Conservation (phyloP, 2,329 filamentous ascomycete genomes). For the Plectosphaerella cucumerina region DNA sequence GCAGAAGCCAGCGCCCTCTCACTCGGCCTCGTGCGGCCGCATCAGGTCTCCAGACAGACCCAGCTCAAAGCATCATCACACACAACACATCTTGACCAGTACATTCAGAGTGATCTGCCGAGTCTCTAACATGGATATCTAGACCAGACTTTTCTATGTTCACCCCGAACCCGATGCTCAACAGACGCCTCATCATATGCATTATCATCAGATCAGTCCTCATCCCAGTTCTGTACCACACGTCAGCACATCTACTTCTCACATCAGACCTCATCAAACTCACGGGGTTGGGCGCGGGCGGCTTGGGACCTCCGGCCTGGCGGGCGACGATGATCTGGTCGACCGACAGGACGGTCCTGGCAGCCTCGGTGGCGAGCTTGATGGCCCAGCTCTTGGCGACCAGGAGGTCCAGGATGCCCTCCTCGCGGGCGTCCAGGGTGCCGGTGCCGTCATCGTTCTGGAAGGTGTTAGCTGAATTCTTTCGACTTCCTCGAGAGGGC, state of each 20-base stretch:
- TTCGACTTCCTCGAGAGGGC: constrained; percentile 2
- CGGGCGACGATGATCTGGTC: constrained; percentile 99
- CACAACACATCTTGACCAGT: no score
- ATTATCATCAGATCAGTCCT: constrained; percentile 41
- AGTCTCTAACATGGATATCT: constrained; percentile 3
- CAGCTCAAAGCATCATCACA: no score
- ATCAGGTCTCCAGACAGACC: no score
- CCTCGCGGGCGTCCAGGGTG: constrained; percentile 77
- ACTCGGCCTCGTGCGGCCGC: no score
- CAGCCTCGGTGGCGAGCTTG: constrained; percentile 91
- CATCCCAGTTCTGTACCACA: constrained; percentile 53
- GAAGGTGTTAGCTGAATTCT: constrained; percentile 10
- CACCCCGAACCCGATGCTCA: constrained; percentile 1
- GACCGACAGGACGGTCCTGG: constrained; percentile 88
- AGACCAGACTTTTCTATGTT: constrained; percentile 1
- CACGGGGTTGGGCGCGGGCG: constrained; percentile 83
- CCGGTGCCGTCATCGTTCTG: constrained; percentile 75
- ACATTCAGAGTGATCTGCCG: background rate
- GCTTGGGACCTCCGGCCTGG: constrained; percentile 96
- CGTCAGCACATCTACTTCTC: constrained; percentile 21
- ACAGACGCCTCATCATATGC: constrained; percentile 6
- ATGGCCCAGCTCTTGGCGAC: constrained; percentile 95
- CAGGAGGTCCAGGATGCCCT: constrained; percentile 89
- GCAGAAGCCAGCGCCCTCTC: no score
- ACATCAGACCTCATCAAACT: constrained; percentile 17